Percentiles rank a stretch among this genome's conserved stretches.
phyloP scores from a whole-genome alignment of 306 rosid species.

The Erythrophleum fordii region DNA sequence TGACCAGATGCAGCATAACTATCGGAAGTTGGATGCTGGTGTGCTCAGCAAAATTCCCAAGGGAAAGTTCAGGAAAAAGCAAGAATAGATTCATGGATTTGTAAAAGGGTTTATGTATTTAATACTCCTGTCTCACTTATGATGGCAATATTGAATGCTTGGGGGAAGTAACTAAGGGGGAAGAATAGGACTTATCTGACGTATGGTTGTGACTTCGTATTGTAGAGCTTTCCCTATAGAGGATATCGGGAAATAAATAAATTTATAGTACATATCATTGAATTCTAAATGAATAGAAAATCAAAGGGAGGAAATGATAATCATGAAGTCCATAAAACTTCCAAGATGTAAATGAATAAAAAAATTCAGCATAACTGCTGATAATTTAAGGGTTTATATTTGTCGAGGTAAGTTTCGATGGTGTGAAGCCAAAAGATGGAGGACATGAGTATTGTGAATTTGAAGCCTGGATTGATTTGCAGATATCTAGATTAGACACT shows the following conservation, averaged over 20 bases:
- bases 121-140: slow-evolving; percentile 17
- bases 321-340: no score
- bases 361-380: not conserved
- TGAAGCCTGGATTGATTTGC: no score
- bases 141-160: slow-evolving; percentile 21
- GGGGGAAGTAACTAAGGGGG: not conserved
- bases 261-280: no score
- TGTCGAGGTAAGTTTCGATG: not conserved
- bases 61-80: slow-evolving; percentile 64
- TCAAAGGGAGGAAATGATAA: no score
- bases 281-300: no score
- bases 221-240: not conserved
- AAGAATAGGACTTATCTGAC: not conserved
- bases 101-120: slow-evolving; percentile 9
- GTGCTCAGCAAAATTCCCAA: slow-evolving; percentile 85
- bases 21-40: slow-evolving; percentile 61
- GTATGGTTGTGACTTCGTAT: slow-evolving; percentile 3
- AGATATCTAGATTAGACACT: no score
- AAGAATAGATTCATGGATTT: slow-evolving; percentile 49
- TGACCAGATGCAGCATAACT: slow-evolving; percentile 57
- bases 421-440: no score
- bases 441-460: no score
- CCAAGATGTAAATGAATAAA: not conserved
- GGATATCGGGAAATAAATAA: not conserved
- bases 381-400: not conserved